Evolutionary conservation across 1,284 basidiomycete genomes (phyloP).

Genomic region (Volvariella volvacea): DNA sequence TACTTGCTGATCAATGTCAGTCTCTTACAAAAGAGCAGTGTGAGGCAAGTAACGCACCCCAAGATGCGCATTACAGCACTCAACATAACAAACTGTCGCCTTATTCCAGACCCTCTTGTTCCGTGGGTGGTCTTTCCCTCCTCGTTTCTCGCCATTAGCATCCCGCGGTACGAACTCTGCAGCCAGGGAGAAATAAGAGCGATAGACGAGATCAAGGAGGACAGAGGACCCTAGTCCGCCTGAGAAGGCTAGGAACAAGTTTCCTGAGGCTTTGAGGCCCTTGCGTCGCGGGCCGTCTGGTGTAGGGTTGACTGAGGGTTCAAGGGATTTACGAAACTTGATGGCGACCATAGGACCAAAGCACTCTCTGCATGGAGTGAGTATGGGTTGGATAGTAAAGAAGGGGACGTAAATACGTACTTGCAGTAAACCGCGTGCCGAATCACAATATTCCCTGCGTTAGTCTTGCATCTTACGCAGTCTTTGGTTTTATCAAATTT

Average conservation of each 20-base stretch:
- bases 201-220: constrained; percentile 60
- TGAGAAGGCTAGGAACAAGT: constrained; percentile 61
- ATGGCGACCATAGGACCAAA: constrained; percentile 54
- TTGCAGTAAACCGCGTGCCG: constrained; percentile 80
- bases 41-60: constrained; percentile 36
- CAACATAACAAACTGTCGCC: constrained; percentile 62
- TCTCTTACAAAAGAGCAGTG: constrained; percentile 8
- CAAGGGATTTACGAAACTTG: constrained; percentile 62
- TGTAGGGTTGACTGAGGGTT: constrained; percentile 53
- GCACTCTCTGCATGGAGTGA: constrained; percentile 43
- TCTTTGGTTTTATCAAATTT: constrained; percentile 58
- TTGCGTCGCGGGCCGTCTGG: constrained; percentile 39
- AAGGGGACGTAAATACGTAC: constrained; percentile 32
- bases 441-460: constrained; percentile 60
- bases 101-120: constrained; percentile 57
- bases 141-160: constrained; percentile 28
- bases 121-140: constrained; percentile 62
- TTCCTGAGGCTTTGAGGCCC: constrained; percentile 57
- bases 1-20: constrained; percentile 24
- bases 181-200: constrained; percentile 46
- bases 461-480: constrained; percentile 68
- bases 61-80: constrained; percentile 53
- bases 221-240: constrained; percentile 71
- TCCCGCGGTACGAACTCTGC: constrained; percentile 17
- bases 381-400: background rate